Base-by-base conservation (phyloP, 805 yeast genomes). In the Nakazawaea siamensis region DNA sequence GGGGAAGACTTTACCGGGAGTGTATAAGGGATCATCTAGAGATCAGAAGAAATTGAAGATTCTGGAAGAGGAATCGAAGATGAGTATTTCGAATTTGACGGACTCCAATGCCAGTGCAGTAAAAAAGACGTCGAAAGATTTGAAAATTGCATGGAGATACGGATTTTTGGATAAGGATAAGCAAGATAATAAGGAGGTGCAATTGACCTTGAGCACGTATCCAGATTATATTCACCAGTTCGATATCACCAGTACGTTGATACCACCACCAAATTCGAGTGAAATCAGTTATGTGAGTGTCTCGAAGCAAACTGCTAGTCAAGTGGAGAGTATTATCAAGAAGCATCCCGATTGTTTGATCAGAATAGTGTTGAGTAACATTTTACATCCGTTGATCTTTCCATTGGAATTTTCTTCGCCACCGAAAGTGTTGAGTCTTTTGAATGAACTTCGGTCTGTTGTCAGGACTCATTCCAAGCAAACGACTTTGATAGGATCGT, bases 141-240 rank as follows among this genome's bases (percentile, higher is more conserved):
- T 88, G 68, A 83, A 79, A 51, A 88, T 88, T 45, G 97, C 97
- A 1, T 88, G 97, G 97, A 71, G 97, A 48, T 88, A 88, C 50
- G 92, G 90, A 0, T 47, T 69, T 33, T 57, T 64, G 35, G 63
- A 62, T 17, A 61, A 62, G 33, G 58, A 56, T 29, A 29, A 44
- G 37, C 46, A 49, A 34, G 52, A 44, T 45, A 49, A 39, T 26
- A 43, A 30, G 37, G 48, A 40, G 30, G 34, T 34, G 5, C 55
- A 55, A 10, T 18, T 26, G 65, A 40, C 12, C 37, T 52, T 1
- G 57, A 46, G 54, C 4, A 51, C 56, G 2, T 63, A 65, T 45
- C 77, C 77, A 27, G 53, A 76, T 43, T 85, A 75, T 53, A 70
- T 58, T 40, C 63, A 75, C 40, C 80, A 73, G 43, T 83, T 86